phyloP scores from a whole-genome alignment of 352 stramenopile genomes.

The Globisporangium nunn region DNA sequence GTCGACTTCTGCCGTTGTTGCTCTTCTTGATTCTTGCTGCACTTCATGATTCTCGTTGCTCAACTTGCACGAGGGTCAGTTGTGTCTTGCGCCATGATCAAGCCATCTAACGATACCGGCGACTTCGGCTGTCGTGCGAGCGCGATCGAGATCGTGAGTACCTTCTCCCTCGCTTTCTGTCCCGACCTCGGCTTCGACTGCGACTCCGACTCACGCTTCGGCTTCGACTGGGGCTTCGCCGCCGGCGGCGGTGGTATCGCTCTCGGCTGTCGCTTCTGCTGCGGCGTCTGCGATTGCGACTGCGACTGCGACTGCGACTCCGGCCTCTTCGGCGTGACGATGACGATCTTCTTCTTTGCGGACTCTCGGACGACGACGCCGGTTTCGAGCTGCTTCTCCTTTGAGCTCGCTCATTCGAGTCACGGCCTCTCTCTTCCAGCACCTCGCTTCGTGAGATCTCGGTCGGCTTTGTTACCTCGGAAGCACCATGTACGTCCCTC shows the following conservation, averaged over 20 bases:
- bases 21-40: not conserved
- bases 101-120: constrained; percentile 9
- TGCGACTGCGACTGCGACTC: constrained; percentile 14
- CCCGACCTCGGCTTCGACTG: constrained; percentile 7
- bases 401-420: not conserved
- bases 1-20: not conserved
- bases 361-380: not conserved
- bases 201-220: constrained; percentile 6
- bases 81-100: not conserved
- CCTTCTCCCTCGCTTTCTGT: constrained; percentile 2
- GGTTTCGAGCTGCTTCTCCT: not conserved
- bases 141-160: constrained; percentile 24
- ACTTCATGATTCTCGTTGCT: not conserved
- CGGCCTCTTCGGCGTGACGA: constrained; percentile 1
- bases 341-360: constrained; percentile 2
- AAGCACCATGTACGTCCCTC: not conserved
- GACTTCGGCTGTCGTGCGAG: constrained; percentile 14
- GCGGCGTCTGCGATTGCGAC: constrained; percentile 9
- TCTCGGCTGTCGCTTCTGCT: constrained; percentile 11
- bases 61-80: not conserved
- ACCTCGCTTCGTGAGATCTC: not conserved
- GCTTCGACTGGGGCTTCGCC: constrained; percentile 11
- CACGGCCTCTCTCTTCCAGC: not conserved
- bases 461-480: not conserved
- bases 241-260: constrained; percentile 15